Evolutionary conservation across 805 yeast genomes (phyloP).

Genomic region (Zygosaccharomyces rouxii): DNA sequence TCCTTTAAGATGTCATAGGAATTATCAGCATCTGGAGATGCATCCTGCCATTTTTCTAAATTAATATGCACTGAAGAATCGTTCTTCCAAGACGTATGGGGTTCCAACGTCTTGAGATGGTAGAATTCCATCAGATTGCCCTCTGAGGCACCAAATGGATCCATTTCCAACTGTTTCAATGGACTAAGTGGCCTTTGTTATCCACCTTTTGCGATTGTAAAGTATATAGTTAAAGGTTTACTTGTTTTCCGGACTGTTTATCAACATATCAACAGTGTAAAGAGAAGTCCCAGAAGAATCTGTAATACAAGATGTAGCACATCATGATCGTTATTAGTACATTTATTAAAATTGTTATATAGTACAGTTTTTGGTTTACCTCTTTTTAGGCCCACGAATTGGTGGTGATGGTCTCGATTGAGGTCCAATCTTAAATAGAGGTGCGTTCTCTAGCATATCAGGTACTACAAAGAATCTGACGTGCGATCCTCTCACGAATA

Average conservation of each 20-base stretch:
- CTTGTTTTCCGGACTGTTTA: slow-evolving; percentile 2
- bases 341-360: background rate
- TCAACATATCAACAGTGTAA: background rate
- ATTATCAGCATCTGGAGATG: slow-evolving; percentile 26
- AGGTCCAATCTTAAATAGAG: slow-evolving; percentile 63
- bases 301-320: background rate
- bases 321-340: background rate
- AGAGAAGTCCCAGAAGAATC: background rate
- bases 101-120: slow-evolving; percentile 42
- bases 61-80: slow-evolving; percentile 31
- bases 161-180: slow-evolving; percentile 8
- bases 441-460: slow-evolving; percentile 82
- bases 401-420: slow-evolving; percentile 67
- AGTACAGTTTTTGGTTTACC: slow-evolving; percentile 5
- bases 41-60: slow-evolving; percentile 24
- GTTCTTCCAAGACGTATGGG: slow-evolving; percentile 37
- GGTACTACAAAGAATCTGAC: slow-evolving; percentile 82
- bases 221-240: background rate
- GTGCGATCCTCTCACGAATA: slow-evolving; percentile 88
- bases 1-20: slow-evolving; percentile 35
- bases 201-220: background rate
- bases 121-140: slow-evolving; percentile 37
- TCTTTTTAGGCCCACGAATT: slow-evolving; percentile 51
- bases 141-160: slow-evolving; percentile 23
- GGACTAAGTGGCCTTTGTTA: background rate